Base-by-base conservation (phyloP, 768 basidiomycete genomes). In the Lactifluus subvellereus region DNA sequence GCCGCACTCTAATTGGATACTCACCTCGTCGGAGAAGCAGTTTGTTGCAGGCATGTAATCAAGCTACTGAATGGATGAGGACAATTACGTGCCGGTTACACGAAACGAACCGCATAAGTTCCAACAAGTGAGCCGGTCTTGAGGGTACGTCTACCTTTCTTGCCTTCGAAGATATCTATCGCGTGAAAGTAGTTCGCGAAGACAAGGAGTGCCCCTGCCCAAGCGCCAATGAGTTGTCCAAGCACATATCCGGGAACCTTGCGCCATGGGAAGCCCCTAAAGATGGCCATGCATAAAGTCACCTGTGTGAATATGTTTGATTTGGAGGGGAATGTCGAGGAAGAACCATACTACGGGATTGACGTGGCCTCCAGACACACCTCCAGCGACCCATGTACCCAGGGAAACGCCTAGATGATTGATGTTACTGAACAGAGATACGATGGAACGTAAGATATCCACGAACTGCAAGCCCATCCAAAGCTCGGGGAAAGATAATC, bases 211-310 rank as follows among this genome's bases (percentile, higher is more conserved):
- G 27, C 27, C 27, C 27, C 27, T 27, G 27, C 27, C 27, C 27
- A 27, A 27, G 27, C 27, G 27, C 27, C 27, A 27, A 27, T 27
- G 27, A 27, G 27, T 3, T 27, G 27, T 27, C 84, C 80, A 54
- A 83, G 69, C 52, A 88, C 80, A 71, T 84, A 91, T 27, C 68
- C 78, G 0, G 91, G 91, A 0, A 91, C 91, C 71, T 92, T 92
- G 67, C 78, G 80, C 86, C 88, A 88, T 0, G 91, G 4, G 27
- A 27, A 27, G 27, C 27, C 27, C 27, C 27, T 27, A 27, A 27
- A 27, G 27, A 27, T 27, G 27, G 87, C 88, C 50, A 91, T 69
- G 13, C 84, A 79, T 54, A 93, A 73, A 18, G 90, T 93, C 27
- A 91, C 79, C 85, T 86, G 33, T 30, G 32, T 13, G 1, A 27